Percentiles rank a stretch among this genome's conserved stretches.
phyloP scores from a whole-genome alignment of 1,284 basidiomycete genomes.

The Leccinum fallax region DNA sequence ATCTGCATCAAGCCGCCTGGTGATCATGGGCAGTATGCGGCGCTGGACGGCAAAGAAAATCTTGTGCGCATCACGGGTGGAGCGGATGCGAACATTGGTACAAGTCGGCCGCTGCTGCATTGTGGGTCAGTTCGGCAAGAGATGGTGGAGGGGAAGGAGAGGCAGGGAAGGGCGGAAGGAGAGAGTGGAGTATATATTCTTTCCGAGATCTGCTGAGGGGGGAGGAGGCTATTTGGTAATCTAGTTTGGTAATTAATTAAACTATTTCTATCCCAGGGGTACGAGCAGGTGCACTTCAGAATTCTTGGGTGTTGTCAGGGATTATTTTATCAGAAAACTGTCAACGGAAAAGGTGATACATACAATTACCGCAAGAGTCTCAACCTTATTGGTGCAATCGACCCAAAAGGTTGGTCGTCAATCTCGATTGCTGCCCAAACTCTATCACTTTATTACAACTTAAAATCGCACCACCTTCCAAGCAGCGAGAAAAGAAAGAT shows the following conservation, averaged over 20 bases:
- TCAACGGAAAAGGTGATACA: conserved; percentile 23
- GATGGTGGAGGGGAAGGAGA: conserved; percentile 7
- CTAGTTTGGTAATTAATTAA: conserved; percentile 43
- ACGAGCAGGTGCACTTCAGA: conserved; percentile 10
- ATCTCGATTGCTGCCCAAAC: conserved; percentile 39
- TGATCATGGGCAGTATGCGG: conserved; percentile 70
- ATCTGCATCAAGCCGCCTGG: conserved; percentile 75
- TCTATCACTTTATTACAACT: conserved; percentile 45
- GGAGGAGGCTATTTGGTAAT: conserved; percentile 32
- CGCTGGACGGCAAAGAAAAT: conserved; percentile 75
- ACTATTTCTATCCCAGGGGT: conserved; percentile 35
- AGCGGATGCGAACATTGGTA: conserved; percentile 69
- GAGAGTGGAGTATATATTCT: conserved; percentile 33
- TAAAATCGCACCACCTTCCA: conserved; percentile 27
- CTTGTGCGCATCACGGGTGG: conserved; percentile 75
- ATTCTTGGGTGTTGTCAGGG: conserved; percentile 11
- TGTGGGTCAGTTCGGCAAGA: neutral
- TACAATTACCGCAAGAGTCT: conserved; percentile 31
- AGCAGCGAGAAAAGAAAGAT: conserved; percentile 6
- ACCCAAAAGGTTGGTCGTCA: conserved; percentile 43
- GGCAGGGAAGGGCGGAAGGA: conserved; percentile 12
- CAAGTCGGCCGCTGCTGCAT: conserved; percentile 73
- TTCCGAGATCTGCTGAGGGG: conserved; percentile 34
- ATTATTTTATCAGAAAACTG: conserved; percentile 27
- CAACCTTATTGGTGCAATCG: conserved; percentile 40